These are phyloP conservation scores for Phytopythium aichiense DNA, from an alignment of 352 stramenopile genomes.

Conservation along the genomic window DNA sequence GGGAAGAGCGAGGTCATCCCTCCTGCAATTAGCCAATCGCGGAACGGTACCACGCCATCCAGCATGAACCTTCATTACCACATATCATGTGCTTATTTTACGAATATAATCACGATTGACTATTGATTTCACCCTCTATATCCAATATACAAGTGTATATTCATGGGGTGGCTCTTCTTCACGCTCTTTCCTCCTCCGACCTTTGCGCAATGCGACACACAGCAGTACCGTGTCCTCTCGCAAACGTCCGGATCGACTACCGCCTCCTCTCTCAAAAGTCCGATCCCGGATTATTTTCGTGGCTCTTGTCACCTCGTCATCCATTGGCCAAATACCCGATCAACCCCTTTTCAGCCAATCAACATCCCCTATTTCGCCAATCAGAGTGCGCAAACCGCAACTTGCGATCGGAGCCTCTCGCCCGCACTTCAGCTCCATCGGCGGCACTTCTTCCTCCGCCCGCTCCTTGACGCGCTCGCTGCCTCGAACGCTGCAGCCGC, in stretches of 20 bases:
- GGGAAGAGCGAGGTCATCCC: conserved; percentile 16
- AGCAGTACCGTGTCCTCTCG: background rate
- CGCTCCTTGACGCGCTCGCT: background rate
- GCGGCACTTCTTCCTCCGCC: background rate
- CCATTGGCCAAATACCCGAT: background rate
- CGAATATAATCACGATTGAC: background rate
- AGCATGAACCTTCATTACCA: background rate
- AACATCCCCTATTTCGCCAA: background rate
- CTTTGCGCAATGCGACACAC: background rate
- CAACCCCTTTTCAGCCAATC: background rate
- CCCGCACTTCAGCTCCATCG: background rate
- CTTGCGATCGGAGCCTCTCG: background rate
- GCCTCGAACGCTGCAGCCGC: background rate
- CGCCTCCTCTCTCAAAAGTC: background rate
- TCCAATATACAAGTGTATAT: background rate
- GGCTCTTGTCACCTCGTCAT: background rate
- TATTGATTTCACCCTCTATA: background rate
- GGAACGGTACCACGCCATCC: conserved; percentile 1
- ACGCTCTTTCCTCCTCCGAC: background rate
- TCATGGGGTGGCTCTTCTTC: background rate
- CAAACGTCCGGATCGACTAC: background rate
- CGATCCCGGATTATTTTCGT: background rate
- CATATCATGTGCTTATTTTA: background rate
- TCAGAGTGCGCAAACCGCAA: conserved; percentile 2
- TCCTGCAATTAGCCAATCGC: conserved; percentile 10